Percentiles rank a stretch among this genome's conserved stretches.
These are phyloP conservation scores for Xylariaceae sp. DNA, from an alignment of 2,329 filamentous ascomycete species.

Conservation along the genomic window DNA sequence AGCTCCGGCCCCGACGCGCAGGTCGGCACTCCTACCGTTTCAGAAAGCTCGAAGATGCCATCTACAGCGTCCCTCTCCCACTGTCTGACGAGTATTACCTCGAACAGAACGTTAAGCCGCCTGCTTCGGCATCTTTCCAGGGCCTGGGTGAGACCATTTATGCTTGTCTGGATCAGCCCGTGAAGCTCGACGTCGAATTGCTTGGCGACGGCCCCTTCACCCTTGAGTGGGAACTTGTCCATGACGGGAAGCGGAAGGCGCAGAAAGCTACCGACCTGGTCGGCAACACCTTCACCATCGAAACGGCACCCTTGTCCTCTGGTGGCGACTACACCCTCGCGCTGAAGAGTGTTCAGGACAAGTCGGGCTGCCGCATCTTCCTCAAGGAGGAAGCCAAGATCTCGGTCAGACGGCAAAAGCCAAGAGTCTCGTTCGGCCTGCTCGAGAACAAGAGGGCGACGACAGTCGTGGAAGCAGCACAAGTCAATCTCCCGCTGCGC, in stretches of 20 bases:
- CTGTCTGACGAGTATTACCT: constrained; percentile 34
- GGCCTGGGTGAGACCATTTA: constrained; percentile 47
- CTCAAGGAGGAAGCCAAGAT: constrained; percentile 81
- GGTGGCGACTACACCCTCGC: constrained; percentile 89
- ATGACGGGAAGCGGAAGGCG: constrained; percentile 76
- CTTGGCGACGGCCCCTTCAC: constrained; percentile 80
- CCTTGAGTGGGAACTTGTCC: constrained; percentile 85
- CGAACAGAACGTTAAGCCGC: constrained; percentile 88
- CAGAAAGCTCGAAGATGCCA: constrained; percentile 67
- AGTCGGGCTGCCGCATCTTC: constrained; percentile 76
- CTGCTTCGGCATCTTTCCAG: constrained; percentile 70
- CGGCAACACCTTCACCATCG: constrained; percentile 58
- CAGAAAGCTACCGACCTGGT: constrained; percentile 58
- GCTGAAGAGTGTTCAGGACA: constrained; percentile 79
- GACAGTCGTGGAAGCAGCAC: constrained; percentile 68
- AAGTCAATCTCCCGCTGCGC: constrained; percentile 69
- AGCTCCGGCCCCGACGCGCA: constrained; percentile 72
- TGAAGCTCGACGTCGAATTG: constrained; percentile 66
- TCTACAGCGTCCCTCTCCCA: constrained; percentile 57
- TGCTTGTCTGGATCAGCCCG: constrained; percentile 76
- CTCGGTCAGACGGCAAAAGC: constrained; percentile 78
- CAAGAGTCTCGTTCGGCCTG: constrained; percentile 76
- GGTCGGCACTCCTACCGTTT: constrained; percentile 87
- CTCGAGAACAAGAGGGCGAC: constrained; percentile 72
- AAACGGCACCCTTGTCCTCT: constrained; percentile 64